A percentile compares a stretch with the other conserved stretches of the same genome.
Conservation (phyloP, 2,329 filamentous ascomycete genomes). For the Ilyonectria sp. region DNA sequence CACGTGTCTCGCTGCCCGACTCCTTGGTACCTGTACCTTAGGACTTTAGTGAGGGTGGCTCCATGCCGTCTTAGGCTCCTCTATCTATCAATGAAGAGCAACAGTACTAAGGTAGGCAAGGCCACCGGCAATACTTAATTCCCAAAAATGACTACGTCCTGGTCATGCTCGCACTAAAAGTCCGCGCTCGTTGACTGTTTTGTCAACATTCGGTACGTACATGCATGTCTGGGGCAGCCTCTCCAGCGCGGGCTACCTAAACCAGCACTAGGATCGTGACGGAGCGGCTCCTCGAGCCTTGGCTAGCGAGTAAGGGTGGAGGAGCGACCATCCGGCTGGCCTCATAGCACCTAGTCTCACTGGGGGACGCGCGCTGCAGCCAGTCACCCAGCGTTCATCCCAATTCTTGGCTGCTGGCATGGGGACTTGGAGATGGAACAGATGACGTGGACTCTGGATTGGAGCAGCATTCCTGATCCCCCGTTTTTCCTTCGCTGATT, state of each 20-base stretch:
- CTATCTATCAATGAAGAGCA: constrained; percentile 4
- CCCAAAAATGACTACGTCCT: constrained; percentile 14
- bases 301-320: constrained; percentile 40
- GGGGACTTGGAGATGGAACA: constrained; percentile 38
- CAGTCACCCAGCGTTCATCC: constrained; percentile 43
- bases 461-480: constrained; percentile 38
- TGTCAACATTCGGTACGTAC: constrained; percentile 24
- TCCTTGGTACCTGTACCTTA: constrained; percentile 18
- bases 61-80: constrained; percentile 6
- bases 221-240: constrained; percentile 21
- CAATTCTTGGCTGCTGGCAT: constrained; percentile 38
- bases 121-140: constrained; percentile 16
- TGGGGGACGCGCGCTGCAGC: constrained; percentile 41
- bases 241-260: constrained; percentile 34
- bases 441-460: constrained; percentile 41
- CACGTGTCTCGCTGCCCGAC: neutral
- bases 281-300: constrained; percentile 48
- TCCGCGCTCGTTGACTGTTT: constrained; percentile 9
- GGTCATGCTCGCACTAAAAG: constrained; percentile 7
- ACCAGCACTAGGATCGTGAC: constrained; percentile 49
- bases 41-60: neutral
- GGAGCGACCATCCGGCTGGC: constrained; percentile 40
- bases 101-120: neutral
- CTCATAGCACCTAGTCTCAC: constrained; percentile 35
- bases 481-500: constrained; percentile 25